Evolutionary conservation across 169 alveolate genomes (phyloP).

Genomic region (Condylostoma magnum): DNA sequence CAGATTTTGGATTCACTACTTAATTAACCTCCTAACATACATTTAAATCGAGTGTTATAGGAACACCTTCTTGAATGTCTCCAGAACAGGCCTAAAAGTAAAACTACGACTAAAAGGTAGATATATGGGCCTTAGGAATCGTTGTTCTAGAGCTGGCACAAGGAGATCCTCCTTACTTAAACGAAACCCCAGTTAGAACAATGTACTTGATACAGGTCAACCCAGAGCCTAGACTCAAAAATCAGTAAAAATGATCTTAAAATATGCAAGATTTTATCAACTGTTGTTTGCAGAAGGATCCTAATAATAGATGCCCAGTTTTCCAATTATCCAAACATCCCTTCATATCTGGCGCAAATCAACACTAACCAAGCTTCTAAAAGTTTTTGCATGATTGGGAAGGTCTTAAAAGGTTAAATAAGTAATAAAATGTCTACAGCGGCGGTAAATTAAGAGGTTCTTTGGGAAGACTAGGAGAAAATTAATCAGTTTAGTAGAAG

Average conservation of each 20-base stretch:
- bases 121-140: conserved; percentile 93
- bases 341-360: too few species aligned
- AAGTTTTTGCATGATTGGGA: too few species aligned
- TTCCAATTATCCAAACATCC: not conserved
- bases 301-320: not conserved
- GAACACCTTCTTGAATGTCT: conserved; percentile 96
- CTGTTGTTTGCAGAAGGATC: not conserved
- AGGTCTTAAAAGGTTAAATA: too few species aligned
- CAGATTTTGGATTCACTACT: conserved; percentile 80
- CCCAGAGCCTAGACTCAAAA: conserved; percentile 2
- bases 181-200: conserved; percentile 1
- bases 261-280: not conserved
- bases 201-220: not conserved
- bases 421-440: too few species aligned
- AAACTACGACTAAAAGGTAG: conserved; percentile 76
- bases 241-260: not conserved
- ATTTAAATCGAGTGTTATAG: conserved; percentile 68
- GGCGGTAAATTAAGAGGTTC: conserved; percentile 3
- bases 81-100: conserved; percentile 87
- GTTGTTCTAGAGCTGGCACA: conserved; percentile 91
- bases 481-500: conserved; percentile 37
- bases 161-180: conserved; percentile 89
- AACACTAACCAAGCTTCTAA: too few species aligned
- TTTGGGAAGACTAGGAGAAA: conserved; percentile 48
- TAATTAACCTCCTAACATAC: not conserved